Base-by-base conservation (phyloP, 495 filamentous ascomycete genomes). In the Mytilinidion resinicola region DNA sequence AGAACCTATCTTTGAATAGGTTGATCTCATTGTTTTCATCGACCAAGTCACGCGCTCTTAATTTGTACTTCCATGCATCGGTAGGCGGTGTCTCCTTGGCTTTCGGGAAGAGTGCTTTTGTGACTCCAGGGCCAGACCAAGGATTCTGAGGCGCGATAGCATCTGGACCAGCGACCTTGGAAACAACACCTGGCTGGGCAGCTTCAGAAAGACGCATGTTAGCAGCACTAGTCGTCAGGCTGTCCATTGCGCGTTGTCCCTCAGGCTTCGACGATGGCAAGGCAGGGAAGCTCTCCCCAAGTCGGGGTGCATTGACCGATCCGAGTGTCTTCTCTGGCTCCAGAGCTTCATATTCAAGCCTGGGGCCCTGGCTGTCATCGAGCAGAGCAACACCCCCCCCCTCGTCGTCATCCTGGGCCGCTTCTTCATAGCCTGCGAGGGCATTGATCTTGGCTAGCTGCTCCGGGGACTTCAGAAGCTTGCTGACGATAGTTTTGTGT, bases 401-500 rank as follows among this genome's bases (percentile, higher is more conserved):
- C 10, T 61, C 61, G 4, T 62, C 65, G 4, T 60, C 49, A 15
- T 64, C 59, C 1, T 15, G 6, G 9, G 62, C 57, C 7, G 62
- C 60, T 48, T 60, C 57, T 50, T 1, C 42, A 33, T 34, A 55
- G 48, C 42, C 54, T 55, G 43, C 51, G 38, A 15, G 39, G 4
- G 43, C 55, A 62, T 1, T 56, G 37, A 20, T 57, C 20, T 21
- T 48, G 30, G n/a, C 36, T 48, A 57, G 30, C 1, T 20, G 30
- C 39, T 56, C 54, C 49, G 46, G 61, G 10, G 58, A 34, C 50
- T 66, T 57, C 34, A 69, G 54, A 9, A 70, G 60, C 62, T 60
- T 30, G 34, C 64, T 69, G 51, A 73, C 57, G 21, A 78, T 66
- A 12, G 70, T 50, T 41, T 76, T 77, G 38, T 74, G 72, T n/a